Conservation (phyloP, 2,329 filamentous ascomycete genomes). For the Ophiostoma sp. region DNA sequence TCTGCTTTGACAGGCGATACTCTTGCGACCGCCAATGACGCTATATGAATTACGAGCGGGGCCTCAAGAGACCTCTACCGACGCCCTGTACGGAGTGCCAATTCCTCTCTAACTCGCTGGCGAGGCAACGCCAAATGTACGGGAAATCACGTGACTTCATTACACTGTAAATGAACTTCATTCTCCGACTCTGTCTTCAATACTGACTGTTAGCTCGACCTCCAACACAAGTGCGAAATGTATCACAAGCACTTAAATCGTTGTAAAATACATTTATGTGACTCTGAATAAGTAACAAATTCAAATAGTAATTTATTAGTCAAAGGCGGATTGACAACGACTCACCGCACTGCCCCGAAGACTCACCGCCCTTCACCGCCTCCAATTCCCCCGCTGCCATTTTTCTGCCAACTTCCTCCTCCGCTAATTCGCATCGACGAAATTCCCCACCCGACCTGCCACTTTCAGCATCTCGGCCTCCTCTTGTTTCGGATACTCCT, state of each 20-base stretch:
- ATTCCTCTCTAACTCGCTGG: conserved; percentile 37
- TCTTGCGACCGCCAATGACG: conserved; percentile 3
- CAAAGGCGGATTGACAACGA: neutral
- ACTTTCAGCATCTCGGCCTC: neutral
- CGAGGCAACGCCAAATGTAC: conserved; percentile 56
- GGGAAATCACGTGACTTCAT: conserved; percentile 51
- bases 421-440: conserved; percentile 10
- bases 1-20: neutral
- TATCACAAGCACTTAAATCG: neutral
- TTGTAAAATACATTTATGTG: neutral
- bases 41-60: conserved; percentile 3
- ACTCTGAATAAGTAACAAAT: neutral
- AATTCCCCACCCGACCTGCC: neutral
- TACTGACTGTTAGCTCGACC: neutral
- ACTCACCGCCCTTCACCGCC: conserved; percentile 12
- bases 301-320: neutral
- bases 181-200: neutral
- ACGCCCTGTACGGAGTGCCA: neutral
- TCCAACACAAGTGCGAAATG: neutral
- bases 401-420: conserved; percentile 4
- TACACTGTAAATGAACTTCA: neutral
- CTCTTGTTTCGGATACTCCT: neutral
- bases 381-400: neutral
- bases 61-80: neutral
- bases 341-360: neutral